These are phyloP conservation scores for Circinella umbellata DNA, from an alignment of 371 early-diverging fungal species.

Conservation along the genomic window DNA sequence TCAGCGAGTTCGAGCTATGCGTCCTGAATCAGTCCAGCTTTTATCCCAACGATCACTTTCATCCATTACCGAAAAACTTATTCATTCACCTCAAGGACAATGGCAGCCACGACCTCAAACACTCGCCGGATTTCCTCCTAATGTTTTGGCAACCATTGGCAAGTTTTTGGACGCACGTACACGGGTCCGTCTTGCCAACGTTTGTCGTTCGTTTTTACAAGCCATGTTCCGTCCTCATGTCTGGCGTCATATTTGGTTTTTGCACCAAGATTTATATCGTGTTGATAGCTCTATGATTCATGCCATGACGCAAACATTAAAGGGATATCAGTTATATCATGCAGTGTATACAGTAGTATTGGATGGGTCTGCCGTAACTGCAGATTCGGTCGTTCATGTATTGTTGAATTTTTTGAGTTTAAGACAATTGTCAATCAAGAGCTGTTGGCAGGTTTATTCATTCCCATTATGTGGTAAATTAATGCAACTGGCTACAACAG, in stretches of 20 bases:
- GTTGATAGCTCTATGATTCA: constrained; percentile 22
- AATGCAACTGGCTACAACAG: constrained; percentile 10
- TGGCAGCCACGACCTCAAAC: constrained; percentile 20
- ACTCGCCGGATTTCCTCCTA: constrained; percentile 9
- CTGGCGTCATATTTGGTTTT: constrained; percentile 28
- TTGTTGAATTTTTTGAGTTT: constrained; percentile 16
- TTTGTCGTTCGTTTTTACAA: constrained; percentile 16
- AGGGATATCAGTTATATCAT: constrained; percentile 11
- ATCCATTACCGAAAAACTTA: constrained; percentile 23
- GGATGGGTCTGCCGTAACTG: constrained; percentile 19
- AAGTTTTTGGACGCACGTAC: constrained; percentile 29
- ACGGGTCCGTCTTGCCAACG: constrained; percentile 21
- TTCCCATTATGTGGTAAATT: constrained; percentile 23
- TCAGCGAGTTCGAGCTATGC: constrained; percentile 24
- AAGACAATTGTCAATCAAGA: constrained; percentile 18
- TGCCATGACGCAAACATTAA: constrained; percentile 17
- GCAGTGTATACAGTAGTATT: constrained; percentile 12
- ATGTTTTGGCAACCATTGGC: constrained; percentile 8
- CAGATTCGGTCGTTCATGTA: constrained; percentile 15
- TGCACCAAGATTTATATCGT: constrained; percentile 5
- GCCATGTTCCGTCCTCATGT: constrained; percentile 22
- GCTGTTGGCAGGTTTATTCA: constrained; percentile 24
- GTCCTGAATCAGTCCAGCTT: constrained; percentile 26
- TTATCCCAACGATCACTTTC: constrained; percentile 31
- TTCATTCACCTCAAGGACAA: constrained; percentile 15